Conservation (phyloP, 176 grass and related monocot species). For the Phoenix dactylifera region DNA sequence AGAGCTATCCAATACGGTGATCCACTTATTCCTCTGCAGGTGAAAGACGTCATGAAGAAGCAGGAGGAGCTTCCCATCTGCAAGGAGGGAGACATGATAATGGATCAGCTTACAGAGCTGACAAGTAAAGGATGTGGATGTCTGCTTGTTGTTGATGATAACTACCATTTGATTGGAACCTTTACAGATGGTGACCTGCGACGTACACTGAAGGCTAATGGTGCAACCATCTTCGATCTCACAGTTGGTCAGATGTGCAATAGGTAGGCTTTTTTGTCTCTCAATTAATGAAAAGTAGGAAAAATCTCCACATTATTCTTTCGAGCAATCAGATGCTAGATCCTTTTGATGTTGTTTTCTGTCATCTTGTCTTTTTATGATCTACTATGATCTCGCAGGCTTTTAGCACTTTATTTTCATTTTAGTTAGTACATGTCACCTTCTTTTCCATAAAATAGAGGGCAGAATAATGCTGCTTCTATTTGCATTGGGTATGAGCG, state of each 20-base stretch:
- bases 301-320: too few relatives aligned
- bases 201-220: conserved; percentile 62
- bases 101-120: conserved; percentile 87
- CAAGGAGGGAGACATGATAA: conserved; percentile 95
- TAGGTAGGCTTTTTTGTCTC: conserved; percentile 42
- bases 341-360: too few relatives aligned
- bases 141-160: conserved; percentile 86
- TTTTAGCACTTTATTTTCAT: too few relatives aligned
- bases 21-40: conserved; percentile 32
- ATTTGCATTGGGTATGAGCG: too few relatives aligned
- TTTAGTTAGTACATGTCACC: too few relatives aligned
- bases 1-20: background rate
- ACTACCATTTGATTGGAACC: conserved; percentile 62
- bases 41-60: conserved; percentile 99
- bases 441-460: too few relatives aligned
- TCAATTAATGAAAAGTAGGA: background rate
- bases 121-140: conserved; percentile 88
- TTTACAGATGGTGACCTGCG: conserved; percentile 87
- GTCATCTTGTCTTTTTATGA: too few relatives aligned
- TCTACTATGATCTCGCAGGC: too few relatives aligned
- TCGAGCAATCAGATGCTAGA: too few relatives aligned
- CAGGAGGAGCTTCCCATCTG: conserved; percentile 78
- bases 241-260: conserved; percentile 95
- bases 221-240: conserved; percentile 62
- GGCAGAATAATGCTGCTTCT: too few relatives aligned